A percentile compares a stretch with the other conserved stretches of the same genome.
Evolutionary conservation across 2,329 filamentous ascomycete genomes (phyloP).

Genomic region (Dendrostoma leiphaemia): DNA sequence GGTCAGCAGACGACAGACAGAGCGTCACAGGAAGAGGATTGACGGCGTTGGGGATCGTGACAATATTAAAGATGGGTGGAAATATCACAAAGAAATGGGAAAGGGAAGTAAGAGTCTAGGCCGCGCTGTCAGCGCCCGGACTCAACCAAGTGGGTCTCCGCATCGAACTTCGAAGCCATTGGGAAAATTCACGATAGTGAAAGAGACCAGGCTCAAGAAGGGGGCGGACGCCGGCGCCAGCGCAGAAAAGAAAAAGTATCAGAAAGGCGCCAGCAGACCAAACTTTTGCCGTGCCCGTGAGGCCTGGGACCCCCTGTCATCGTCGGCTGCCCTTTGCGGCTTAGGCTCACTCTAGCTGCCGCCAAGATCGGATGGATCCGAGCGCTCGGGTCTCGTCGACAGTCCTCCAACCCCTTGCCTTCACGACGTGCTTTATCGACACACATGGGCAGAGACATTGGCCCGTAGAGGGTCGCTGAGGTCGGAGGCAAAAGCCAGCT

Average conservation of each 20-base stretch:
- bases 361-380: not conserved
- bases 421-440: not conserved
- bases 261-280: no score
- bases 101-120: not conserved
- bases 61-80: not conserved
- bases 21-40: not conserved
- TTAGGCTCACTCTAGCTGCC: not conserved
- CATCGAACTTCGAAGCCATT: not conserved
- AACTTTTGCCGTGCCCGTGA: no score
- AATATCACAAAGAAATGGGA: not conserved
- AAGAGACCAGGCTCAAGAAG: not conserved
- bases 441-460: no score
- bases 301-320: not conserved
- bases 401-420: not conserved
- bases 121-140: not conserved
- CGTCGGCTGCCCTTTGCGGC: not conserved
- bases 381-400: not conserved
- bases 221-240: no score
- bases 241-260: not conserved
- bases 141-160: not conserved
- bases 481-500: no score
- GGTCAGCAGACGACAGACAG: not conserved
- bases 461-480: no score
- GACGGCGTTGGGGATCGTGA: not conserved
- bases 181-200: no score